These are phyloP conservation scores for Thecaphora frezii DNA, from an alignment of 1,284 basidiomycete genomes.

Conservation along the genomic window DNA sequence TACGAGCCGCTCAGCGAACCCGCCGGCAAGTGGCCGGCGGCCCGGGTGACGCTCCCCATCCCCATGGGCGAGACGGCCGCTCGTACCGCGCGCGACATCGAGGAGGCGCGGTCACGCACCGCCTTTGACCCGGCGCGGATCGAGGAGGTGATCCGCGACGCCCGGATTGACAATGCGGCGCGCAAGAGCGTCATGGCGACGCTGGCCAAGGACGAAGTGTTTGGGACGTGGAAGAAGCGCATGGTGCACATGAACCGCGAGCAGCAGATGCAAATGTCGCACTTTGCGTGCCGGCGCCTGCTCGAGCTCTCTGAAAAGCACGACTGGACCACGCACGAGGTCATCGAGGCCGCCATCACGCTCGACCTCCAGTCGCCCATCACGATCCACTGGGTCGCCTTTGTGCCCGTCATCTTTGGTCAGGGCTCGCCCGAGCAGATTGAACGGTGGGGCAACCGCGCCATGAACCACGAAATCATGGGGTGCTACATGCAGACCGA, in stretches of 20 bases:
- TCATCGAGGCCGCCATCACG: conserved; percentile 44
- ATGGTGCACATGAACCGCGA: conserved; percentile 52
- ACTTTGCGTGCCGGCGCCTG: conserved; percentile 48
- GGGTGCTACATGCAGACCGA: conserved; percentile 59
- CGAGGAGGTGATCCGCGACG: conserved; percentile 47
- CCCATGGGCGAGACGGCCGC: conserved; percentile 44
- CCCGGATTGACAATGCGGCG: conserved; percentile 45
- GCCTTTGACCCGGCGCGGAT: conserved; percentile 44
- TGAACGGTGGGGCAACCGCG: conserved; percentile 45
- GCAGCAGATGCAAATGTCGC: conserved; percentile 48
- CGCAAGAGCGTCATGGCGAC: conserved; percentile 37
- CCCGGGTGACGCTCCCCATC: conserved; percentile 45
- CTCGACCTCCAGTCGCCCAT: conserved; percentile 47
- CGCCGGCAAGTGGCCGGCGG: conserved; percentile 16
- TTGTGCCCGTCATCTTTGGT: conserved; percentile 53
- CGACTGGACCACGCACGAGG: conserved; percentile 50
- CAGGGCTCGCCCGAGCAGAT: conserved; percentile 48
- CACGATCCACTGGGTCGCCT: conserved; percentile 53
- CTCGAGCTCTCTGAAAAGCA: conserved; percentile 41
- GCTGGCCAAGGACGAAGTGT: conserved; percentile 41
- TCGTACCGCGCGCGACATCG: conserved; percentile 39
- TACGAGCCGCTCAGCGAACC: conserved; percentile 31
- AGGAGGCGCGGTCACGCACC: conserved; percentile 24
- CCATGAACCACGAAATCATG: conserved; percentile 55
- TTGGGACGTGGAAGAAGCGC: conserved; percentile 52